Evolutionary conservation across 1,284 basidiomycete species (phyloP).

Genomic region (Sphagnurus paluster): DNA sequence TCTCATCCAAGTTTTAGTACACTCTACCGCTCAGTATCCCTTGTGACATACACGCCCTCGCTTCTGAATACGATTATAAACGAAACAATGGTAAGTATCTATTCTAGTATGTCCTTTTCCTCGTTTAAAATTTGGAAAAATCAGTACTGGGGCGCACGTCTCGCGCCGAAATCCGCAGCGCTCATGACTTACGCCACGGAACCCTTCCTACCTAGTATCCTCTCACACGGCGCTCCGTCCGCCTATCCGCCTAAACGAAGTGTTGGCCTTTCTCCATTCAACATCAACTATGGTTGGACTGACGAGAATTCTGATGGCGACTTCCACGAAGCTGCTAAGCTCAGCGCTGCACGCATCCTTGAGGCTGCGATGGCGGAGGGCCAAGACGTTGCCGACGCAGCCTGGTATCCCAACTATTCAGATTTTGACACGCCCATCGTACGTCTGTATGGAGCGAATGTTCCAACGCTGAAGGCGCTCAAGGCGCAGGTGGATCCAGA

Average conservation of each 20-base stretch:
- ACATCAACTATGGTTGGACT: conserved; percentile 49
- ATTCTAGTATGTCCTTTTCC: too few species aligned
- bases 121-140: too few species aligned
- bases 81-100: conserved; percentile 42
- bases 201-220: conserved; percentile 39
- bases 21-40: conserved; percentile 49
- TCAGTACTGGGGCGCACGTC: conserved; percentile 36
- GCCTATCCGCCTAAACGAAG: conserved; percentile 35
- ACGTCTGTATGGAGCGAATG: conserved; percentile 47
- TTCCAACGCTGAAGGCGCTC: conserved; percentile 36
- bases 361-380: conserved; percentile 40
- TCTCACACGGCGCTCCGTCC: conserved; percentile 12
- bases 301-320: conserved; percentile 31
- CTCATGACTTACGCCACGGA: conserved; percentile 56
- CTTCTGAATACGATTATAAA: conserved; percentile 49
- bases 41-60: conserved; percentile 38
- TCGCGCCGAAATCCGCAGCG: conserved; percentile 29
- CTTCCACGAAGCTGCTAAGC: conserved; percentile 38
- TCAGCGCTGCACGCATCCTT: conserved; percentile 38
- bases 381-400: conserved; percentile 38
- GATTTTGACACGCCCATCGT: conserved; percentile 42
- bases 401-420: conserved; percentile 54
- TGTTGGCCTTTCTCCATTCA: conserved; percentile 41
- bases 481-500: conserved; percentile 45
- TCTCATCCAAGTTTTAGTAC: conserved; percentile 31